Evolutionary conservation across 2,329 filamentous ascomycete genomes (phyloP).

Genomic region (Curvularia spicifera): DNA sequence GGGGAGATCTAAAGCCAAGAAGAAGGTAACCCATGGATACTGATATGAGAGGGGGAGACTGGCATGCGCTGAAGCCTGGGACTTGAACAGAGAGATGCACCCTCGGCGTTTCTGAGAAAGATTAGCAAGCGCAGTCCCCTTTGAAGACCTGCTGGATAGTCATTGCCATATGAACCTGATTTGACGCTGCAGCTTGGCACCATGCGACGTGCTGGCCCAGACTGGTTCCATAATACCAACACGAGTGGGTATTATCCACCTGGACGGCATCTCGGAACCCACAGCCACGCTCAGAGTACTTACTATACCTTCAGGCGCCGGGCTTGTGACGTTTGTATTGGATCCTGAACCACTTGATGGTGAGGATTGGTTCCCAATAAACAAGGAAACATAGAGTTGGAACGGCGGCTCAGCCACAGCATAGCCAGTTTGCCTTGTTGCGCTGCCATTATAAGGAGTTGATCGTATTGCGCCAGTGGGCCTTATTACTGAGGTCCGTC

Average conservation of each 20-base stretch:
- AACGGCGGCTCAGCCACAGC: conserved; percentile 8
- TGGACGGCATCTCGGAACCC: conserved; percentile 5
- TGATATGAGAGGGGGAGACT: neutral
- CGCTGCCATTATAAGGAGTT: neutral
- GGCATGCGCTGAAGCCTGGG: neutral
- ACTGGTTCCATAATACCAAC: neutral
- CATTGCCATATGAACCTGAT: neutral
- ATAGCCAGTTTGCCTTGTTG: conserved; percentile 2
- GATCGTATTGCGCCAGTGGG: neutral
- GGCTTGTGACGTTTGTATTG: conserved; percentile 3
- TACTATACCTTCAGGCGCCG: neutral
- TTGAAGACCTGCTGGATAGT: neutral
- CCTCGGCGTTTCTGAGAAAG: conserved; percentile 3
- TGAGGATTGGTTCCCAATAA: neutral
- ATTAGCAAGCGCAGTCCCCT: neutral
- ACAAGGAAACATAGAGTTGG: neutral
- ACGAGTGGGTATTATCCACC: conserved; percentile 2
- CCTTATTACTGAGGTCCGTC: neutral
- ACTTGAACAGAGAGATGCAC: conserved; percentile 1
- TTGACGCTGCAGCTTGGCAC: neutral
- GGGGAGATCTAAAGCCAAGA: conserved; percentile 10
- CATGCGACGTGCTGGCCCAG: neutral
- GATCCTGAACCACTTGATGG: neutral
- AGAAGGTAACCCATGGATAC: conserved; percentile 20
- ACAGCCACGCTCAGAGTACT: neutral